These are phyloP conservation scores for Fusarium guadeloupense DNA, from an alignment of 2,329 filamentous ascomycete species.

Conservation along the genomic window DNA sequence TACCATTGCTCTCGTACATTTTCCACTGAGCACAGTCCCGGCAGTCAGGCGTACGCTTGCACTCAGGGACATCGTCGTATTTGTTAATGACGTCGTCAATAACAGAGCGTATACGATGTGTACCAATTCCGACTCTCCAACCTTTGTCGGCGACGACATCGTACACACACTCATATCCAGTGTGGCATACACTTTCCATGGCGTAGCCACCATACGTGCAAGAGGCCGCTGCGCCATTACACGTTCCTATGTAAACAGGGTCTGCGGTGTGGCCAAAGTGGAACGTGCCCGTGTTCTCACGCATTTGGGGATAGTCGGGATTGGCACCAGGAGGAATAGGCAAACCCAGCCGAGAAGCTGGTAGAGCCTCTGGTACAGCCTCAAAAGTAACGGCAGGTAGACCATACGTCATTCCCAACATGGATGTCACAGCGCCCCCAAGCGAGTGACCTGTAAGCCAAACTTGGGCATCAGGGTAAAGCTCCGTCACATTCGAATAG, in stretches of 20 bases:
- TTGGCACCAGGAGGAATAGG: conserved; percentile 84
- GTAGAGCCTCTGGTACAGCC: conserved; percentile 88
- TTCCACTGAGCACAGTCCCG: conserved; percentile 94
- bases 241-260: conserved; percentile 92
- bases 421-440: conserved; percentile 86
- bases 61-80: conserved; percentile 83
- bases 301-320: conserved; percentile 73
- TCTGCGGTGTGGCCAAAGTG: conserved; percentile 97
- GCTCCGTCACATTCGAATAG: conserved; percentile 88
- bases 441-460: conserved; percentile 95
- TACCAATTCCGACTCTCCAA: conserved; percentile 90
- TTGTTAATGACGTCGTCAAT: conserved; percentile 87
- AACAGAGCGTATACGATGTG: conserved; percentile 88
- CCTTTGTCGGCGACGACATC: conserved; percentile 92
- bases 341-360: conserved; percentile 84
- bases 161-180: conserved; percentile 87
- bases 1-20: conserved; percentile 92
- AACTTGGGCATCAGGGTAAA: conserved; percentile 85
- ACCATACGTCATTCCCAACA: conserved; percentile 91
- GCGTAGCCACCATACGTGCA: conserved; percentile 95
- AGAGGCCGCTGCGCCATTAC: conserved; percentile 87
- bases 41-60: conserved; percentile 79
- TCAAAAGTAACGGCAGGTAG: conserved; percentile 92
- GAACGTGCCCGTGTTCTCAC: conserved; percentile 78
- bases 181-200: conserved; percentile 91